phyloP scores from a whole-genome alignment of 805 yeast species.

The Saccharomycopsis synnaedendra region DNA sequence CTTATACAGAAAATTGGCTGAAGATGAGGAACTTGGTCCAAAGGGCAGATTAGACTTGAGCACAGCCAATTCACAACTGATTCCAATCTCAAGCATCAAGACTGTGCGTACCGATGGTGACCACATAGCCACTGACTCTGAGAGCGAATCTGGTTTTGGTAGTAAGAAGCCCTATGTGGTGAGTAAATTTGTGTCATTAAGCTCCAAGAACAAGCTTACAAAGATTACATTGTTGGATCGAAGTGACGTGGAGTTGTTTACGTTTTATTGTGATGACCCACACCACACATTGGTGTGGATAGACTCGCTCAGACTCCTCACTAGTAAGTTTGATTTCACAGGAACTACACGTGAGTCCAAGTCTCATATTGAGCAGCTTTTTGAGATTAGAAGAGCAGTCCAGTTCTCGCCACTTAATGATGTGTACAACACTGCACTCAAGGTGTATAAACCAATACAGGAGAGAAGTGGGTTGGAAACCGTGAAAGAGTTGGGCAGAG shows the following conservation, averaged over 20 bases:
- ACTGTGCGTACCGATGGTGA: background rate
- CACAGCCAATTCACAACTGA: conserved; percentile 1
- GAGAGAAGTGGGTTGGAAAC: background rate
- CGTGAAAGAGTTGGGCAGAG: background rate
- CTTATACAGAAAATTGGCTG: background rate
- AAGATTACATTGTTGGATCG: background rate
- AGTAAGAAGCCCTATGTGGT: background rate
- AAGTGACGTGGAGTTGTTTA: background rate
- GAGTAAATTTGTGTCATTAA: background rate
- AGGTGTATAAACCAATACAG: background rate
- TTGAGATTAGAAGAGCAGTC: conserved; percentile 8
- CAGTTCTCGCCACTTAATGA: conserved; percentile 7
- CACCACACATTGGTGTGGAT: conserved; percentile 7
- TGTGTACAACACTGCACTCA: background rate
- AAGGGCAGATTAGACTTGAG: conserved; percentile 1
- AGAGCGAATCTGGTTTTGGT: background rate
- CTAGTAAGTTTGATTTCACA: conserved; percentile 4
- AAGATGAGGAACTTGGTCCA: background rate
- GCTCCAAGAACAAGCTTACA: conserved; percentile 1
- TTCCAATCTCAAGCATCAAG: conserved; percentile 4
- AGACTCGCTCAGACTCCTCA: conserved; percentile 4
- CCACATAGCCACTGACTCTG: background rate
- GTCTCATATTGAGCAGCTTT: conserved; percentile 10
- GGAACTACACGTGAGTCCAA: conserved; percentile 4
- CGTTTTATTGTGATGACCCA: conserved; percentile 5